Evolutionary conservation across 192 early-diverging fungal genomes (phyloP), one percentile per base, ranked within the genome.

Genomic region (Umbelopsis vinacea): DNA sequence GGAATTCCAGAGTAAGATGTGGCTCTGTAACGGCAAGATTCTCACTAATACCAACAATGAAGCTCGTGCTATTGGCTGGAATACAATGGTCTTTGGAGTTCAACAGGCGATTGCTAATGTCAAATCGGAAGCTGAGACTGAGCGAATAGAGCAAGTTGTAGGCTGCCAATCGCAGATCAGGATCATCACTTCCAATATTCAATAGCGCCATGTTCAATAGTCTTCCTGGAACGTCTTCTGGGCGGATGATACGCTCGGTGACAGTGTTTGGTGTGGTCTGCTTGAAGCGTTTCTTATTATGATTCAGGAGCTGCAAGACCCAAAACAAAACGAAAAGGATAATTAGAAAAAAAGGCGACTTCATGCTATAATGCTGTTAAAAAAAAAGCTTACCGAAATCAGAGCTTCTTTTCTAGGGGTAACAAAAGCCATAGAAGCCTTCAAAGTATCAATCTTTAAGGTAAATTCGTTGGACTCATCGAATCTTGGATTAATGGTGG

Each of bases 131-230:
- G 17, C 88, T 91, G 2, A 85, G 75, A 23, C 92, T 88, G 0
- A 97, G 79, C 6, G 95, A 86, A 70, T 90, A 90, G 15, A 97
- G 87, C 76, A 98, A 86, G 73, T 96, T 93, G 83, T 97, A 98
- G 1, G 92, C 91, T 37, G 93, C 88, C 29, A 92, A 73, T 10
- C 96, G 82, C 54, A 98, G 76, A 33, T 80, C 82, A 7, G 92
- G 83, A 73, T 96, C 91, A 17, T 89, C 87, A 24, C 90, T 91
- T 0, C 92, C 93, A 35, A 94, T 80, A 78, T 97, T 96, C 43
- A 95, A 79, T 66, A 98, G 72, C 19, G 95, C 92, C 82, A 97
- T 94, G 69, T 95, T 97, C 52, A 98, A 85, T 35, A 98, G 78
- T 33, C 92, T 93, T 8, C 95, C 96, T 0, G 95, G 93, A 0